Percentiles rank a stretch among this genome's conserved stretches.
phyloP scores from a whole-genome alignment of 805 yeast genomes.

The Saccharomycopsis sp. region DNA sequence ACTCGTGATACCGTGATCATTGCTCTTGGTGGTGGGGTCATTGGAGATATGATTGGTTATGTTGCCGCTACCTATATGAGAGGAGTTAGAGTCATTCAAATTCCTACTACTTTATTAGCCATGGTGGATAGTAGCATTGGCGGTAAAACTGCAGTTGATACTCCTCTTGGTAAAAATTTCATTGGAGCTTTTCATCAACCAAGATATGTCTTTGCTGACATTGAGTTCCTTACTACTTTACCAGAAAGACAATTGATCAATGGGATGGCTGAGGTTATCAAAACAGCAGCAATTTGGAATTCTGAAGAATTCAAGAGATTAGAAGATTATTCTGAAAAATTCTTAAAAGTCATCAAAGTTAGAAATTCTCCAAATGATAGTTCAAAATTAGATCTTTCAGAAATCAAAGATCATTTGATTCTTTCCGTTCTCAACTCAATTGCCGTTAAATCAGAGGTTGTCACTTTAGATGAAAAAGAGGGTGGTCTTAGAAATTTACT shows the following conservation, averaged over 20 bases:
- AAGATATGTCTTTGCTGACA: conserved; percentile 74
- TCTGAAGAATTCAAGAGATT: conserved; percentile 78
- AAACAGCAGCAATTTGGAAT: conserved; percentile 98
- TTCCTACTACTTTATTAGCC: conserved; percentile 87
- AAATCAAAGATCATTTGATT: conserved; percentile 64
- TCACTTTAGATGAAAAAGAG: conserved; percentile 88
- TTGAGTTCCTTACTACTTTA: conserved; percentile 74
- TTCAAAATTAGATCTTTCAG: conserved; percentile 48
- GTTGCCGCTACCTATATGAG: conserved; percentile 99
- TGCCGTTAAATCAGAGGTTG: conserved; percentile 88
- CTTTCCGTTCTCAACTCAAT: conserved; percentile 79
- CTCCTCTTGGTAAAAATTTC: conserved; percentile 91
- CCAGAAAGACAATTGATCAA: conserved; percentile 93
- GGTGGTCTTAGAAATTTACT: conserved; percentile 85
- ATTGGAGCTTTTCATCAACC: conserved; percentile 99
- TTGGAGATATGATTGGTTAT: conserved; percentile 98
- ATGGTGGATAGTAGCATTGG: conserved; percentile 99
- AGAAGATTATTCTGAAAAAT: conserved; percentile 62
- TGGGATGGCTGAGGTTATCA: conserved; percentile 97
- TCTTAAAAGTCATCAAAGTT: conserved; percentile 52
- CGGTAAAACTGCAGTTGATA: conserved; percentile 97
- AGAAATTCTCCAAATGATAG: conserved; percentile 28
- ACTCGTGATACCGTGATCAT: conserved; percentile 91
- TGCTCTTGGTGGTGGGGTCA: conserved; percentile 97
- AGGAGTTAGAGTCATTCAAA: conserved; percentile 87